Base-by-base conservation (phyloP, 176 grass and related monocot species). In the Zizania latifolia region DNA sequence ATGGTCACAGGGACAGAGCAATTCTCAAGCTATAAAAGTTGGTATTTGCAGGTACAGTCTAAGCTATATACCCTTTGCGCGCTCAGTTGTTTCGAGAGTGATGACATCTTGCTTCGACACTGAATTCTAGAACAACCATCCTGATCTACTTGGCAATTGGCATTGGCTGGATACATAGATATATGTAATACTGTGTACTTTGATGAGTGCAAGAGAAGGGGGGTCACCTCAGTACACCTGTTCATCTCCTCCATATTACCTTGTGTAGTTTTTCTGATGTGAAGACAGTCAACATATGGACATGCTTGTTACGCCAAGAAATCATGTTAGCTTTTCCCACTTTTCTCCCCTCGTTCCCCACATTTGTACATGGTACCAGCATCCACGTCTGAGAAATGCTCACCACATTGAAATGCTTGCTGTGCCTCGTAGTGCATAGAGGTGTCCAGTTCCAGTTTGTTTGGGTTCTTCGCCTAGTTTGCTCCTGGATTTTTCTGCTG, bases 1-100 rank as follows among this genome's bases (percentile, higher is more conserved):
- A 16, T 13, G 12, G 21, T 75, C 26, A 57, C 16, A 4, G 12
- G 46, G 30, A 55, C 54, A 26, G 26, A 70, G 1, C 53, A 68
- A n/a, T 48, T 31, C 44, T 79, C 51, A 82, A 80, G 29, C 40
- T 71, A 23, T 21, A 63, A 27, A 37, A 85, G 26, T 61, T 74
- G 50, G 21, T 75, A 28, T 85, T 63, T 90, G 60, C 91, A 99
- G 95, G 95, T 99, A 99, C 78, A 94, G 95, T 82, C 87, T 99
- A 54, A 99, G 95, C 78, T 99, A 99, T 77, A 94, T 99, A 88
- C 95, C 95, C 70, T 99, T 99, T 88, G 95, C 95, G 11, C 77
- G 95, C 57, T 90, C 95, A 29, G 76, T 92, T 61, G 95, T 99
- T 76, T 93, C 92, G 2, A 94, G 68, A 86, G 68, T 94, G 71